Base-by-base conservation (phyloP, 2,329 filamentous ascomycete species). In the Ophiostoma tasmaniense region DNA sequence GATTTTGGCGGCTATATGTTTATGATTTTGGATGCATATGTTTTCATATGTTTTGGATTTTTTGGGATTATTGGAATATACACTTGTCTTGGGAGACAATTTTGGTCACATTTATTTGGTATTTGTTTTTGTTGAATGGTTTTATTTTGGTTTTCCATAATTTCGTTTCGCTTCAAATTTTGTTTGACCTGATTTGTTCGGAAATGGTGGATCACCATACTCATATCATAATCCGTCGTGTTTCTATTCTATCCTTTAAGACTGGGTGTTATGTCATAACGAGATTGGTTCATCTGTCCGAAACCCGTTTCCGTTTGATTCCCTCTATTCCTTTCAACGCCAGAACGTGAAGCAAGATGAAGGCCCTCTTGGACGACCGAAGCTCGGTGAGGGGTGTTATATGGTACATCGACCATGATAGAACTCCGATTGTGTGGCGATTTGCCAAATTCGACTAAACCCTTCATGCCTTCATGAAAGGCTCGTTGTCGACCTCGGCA, bases 401-500 rank as follows among this genome's bases (percentile, higher is more conserved):
- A 5, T 22, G 45, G 7, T 20, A 7, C n/a, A 42, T 20, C 5
- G 39, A 14, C 39, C 39, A 42, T 17, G 13, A 42, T 42, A 42
- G 14, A 42, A 42, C 39, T 5, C 14, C 39, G 17, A 42, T 17
- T 42, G 39, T n/a, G n/a, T n/a, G n/a, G 33, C 33, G 33, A 5
- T 33, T 33, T 1, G 33, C 33, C 33, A 8, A 33, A 33, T 33
- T 33, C 1, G 5, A 6, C 8, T 33, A 6, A 2, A 5, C 3
- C 3, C 33, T 33, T 33, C 33, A 33, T 33, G 33, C 33, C 72
- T 78, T 75, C 81, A 84, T 61, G 35, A 77, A 77, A 5, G 76
- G 73, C 69, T 82, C 78, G 67, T 76, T 66, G 71, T 84, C 81
- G 11, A 82, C 81, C 68, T 80, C 79, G 0, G 73, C 67, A 52